Evolutionary conservation across 2,329 filamentous ascomycete species (phyloP).

Genomic region (Leptographium radiaticola): DNA sequence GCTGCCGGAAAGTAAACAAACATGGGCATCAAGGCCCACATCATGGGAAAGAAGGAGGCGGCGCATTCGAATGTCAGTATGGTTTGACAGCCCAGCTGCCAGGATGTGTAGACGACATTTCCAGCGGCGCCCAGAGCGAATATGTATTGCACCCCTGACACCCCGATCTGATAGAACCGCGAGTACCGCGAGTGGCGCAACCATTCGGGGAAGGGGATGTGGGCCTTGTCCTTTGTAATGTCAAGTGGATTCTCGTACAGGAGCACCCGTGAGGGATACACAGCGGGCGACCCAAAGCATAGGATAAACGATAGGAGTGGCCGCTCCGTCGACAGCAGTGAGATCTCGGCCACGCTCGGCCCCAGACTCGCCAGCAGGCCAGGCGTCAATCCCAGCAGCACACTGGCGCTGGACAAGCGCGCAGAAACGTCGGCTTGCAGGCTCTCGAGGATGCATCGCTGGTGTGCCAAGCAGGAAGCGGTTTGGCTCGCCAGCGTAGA

Average conservation of each 20-base stretch:
- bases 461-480: not conserved
- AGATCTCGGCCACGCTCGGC: not conserved
- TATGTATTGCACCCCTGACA: no score
- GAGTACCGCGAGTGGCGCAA: not conserved
- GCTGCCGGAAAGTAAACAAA: no score
- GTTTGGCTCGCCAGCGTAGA: not conserved
- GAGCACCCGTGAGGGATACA: not conserved
- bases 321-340: not conserved
- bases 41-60: no score
- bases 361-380: not conserved
- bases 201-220: not conserved
- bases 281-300: not conserved
- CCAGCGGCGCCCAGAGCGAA: no score
- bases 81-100: no score
- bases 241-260: slow-evolving; percentile 4
- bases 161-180: not conserved
- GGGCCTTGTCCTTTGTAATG: not conserved
- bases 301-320: not conserved
- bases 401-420: not conserved
- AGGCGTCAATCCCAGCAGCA: not conserved
- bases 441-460: not conserved
- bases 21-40: no score
- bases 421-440: not conserved
- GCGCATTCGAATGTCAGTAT: no score
- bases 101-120: no score